Evolutionary conservation across 176 grass and related monocot species (phyloP).

Genomic region (Oryza nivara): DNA sequence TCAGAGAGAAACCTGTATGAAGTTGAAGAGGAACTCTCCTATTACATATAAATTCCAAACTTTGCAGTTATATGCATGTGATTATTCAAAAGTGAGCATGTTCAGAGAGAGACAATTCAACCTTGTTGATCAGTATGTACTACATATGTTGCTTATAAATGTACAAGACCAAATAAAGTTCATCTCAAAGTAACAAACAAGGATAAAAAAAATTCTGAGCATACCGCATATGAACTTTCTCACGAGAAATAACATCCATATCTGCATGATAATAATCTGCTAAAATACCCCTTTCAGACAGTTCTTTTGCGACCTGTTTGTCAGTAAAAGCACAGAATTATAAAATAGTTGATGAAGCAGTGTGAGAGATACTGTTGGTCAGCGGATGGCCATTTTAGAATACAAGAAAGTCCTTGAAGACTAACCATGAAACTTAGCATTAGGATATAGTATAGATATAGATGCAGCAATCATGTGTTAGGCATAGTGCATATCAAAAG

Average conservation of each 20-base stretch:
- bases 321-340: conserved; percentile 21
- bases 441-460: neutral
- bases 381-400: conserved; percentile 9
- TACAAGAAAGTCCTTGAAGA: conserved; percentile 5
- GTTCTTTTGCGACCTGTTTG: conserved; percentile 83
- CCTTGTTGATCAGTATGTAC: neutral
- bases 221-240: conserved; percentile 78
- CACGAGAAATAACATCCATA: conserved; percentile 83
- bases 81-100: neutral
- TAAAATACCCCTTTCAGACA: conserved; percentile 69
- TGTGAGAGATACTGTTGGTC: neutral
- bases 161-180: neutral
- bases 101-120: neutral
- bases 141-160: neutral
- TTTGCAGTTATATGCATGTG: conserved; percentile 14
- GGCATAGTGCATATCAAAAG: neutral
- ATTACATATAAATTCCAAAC: neutral
- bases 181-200: conserved; percentile 2
- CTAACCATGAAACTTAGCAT: conserved; percentile 19
- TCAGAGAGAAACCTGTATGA: neutral
- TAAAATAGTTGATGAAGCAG: conserved; percentile 24
- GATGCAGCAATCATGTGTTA: neutral
- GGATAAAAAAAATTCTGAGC: conserved; percentile 4
- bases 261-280: conserved; percentile 97
- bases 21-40: conserved; percentile 11